phyloP scores from a whole-genome alignment of 306 rosid species.

The Ormosia emarginata region DNA sequence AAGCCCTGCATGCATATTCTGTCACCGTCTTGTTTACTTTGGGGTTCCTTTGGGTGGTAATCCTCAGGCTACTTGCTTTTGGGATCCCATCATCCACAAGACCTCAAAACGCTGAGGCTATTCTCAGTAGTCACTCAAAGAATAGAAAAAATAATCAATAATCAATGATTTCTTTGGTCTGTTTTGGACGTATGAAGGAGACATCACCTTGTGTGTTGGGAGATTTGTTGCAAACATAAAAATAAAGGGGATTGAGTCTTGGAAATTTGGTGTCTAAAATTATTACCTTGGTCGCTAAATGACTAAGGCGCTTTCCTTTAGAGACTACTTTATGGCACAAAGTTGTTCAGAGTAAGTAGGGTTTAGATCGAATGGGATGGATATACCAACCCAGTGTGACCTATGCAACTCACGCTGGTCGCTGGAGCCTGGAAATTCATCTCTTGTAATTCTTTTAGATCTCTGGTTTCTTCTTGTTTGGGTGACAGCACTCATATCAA shows the following conservation, averaged over 20 bases:
- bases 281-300: no score
- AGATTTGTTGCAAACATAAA: background rate
- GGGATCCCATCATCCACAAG: background rate
- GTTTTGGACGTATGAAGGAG: background rate
- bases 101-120: background rate
- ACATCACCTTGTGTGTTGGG: background rate
- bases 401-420: no score
- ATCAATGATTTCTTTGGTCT: background rate
- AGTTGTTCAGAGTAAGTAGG: background rate
- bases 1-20: background rate
- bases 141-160: background rate
- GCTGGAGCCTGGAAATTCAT: background rate
- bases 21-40: background rate
- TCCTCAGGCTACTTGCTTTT: background rate
- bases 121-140: background rate
- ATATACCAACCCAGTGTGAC: no score
- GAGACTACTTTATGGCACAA: background rate
- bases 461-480: background rate
- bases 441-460: background rate
- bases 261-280: no score
- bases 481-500: background rate
- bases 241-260: background rate
- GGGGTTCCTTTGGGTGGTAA: background rate
- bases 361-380: no score
- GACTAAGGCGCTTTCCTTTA: no score